Evolutionary conservation across 805 yeast species (phyloP).

Genomic region (Barnettozyma sp.): DNA sequence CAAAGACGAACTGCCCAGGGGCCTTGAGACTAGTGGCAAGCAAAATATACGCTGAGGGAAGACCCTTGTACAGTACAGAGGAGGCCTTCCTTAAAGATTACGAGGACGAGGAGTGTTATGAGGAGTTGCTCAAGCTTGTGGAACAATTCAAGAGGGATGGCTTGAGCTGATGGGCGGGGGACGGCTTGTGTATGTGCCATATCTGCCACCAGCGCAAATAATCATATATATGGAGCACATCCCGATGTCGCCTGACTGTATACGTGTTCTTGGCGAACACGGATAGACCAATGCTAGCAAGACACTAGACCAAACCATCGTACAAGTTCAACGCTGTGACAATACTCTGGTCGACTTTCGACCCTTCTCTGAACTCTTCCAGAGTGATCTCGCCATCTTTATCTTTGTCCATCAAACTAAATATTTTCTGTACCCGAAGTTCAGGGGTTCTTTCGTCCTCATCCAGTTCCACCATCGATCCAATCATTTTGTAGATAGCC

Average conservation of each 20-base stretch:
- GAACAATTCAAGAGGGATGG: not conserved
- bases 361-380: slow-evolving; percentile 79
- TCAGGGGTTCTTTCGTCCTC: slow-evolving; percentile 93
- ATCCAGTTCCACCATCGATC: slow-evolving; percentile 82
- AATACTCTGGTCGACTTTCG: slow-evolving; percentile 72
- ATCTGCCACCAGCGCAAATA: too few relatives aligned
- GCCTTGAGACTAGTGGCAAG: not conserved
- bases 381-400: slow-evolving; percentile 62
- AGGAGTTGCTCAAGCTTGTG: not conserved
- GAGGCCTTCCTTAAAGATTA: not conserved
- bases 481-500: slow-evolving; percentile 92
- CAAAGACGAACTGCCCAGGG: not conserved
- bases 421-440: slow-evolving; percentile 73
- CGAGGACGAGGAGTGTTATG: not conserved
- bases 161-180: not conserved
- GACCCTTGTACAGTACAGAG: not conserved
- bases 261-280: not conserved
- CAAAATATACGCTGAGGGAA: not conserved
- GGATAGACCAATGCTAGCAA: not conserved
- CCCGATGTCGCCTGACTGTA: not conserved
- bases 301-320: slow-evolving; percentile 63
- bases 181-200: too few relatives aligned
- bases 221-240: too few relatives aligned
- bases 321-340: slow-evolving; percentile 70
- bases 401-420: slow-evolving; percentile 65